Conservation (phyloP, 768 basidiomycete genomes). For the Termitomyces sp. region DNA sequence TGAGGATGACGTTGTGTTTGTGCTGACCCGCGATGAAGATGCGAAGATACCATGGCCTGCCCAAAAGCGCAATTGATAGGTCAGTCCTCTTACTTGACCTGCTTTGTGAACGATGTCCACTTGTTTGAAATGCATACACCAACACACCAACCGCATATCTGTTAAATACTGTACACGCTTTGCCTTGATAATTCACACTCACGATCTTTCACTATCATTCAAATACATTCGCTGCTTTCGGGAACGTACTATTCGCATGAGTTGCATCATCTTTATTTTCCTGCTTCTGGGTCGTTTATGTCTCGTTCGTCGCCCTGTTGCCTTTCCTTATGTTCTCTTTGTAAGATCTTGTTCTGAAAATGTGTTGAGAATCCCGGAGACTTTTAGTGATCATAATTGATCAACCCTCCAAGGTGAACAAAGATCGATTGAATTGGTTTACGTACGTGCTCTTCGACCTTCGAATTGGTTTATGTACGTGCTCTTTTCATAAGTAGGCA, state of each 20-base stretch:
- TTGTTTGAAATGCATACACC: slow-evolving; percentile 6
- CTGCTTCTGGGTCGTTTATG: not conserved
- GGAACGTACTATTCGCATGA: not conserved
- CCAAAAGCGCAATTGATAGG: slow-evolving; percentile 22
- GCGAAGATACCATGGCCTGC: slow-evolving; percentile 36
- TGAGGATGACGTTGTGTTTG: slow-evolving; percentile 77
- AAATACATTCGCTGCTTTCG: slow-evolving; percentile 5
- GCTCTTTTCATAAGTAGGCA: too few relatives aligned
- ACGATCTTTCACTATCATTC: slow-evolving; percentile 1
- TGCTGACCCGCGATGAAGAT: slow-evolving; percentile 41
- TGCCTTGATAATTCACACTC: slow-evolving; percentile 10
- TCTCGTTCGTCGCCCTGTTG: not conserved
- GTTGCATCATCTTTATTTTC: not conserved
- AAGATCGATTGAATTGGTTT: not conserved
- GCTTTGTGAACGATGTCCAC: slow-evolving; percentile 3
- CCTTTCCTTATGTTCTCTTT: not conserved
- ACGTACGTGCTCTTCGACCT: too few relatives aligned
- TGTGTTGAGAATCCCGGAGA: not conserved
- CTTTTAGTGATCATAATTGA: not conserved
- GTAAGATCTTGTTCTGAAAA: not conserved
- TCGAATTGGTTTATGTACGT: too few relatives aligned
- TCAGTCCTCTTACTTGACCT: slow-evolving; percentile 9
- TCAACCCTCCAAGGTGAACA: not conserved
- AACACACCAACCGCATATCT: not conserved
- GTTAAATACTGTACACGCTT: not conserved